Base-by-base conservation (phyloP, 345 rosid species). In the Ceriops zippeliana region DNA sequence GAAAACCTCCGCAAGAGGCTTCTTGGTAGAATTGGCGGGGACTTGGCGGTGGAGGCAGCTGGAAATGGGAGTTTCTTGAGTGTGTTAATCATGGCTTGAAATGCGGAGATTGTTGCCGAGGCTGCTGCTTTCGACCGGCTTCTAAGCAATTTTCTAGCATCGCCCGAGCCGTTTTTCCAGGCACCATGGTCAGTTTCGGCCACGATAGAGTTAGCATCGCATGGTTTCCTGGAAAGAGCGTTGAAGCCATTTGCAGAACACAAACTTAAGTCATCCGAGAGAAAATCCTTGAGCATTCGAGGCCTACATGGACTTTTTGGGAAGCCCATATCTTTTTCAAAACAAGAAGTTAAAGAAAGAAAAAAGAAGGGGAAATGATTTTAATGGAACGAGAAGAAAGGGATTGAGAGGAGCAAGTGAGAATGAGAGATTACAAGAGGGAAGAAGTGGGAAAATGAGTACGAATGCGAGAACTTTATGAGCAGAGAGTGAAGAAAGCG, bases 281-380 rank as follows among this genome's bases (percentile, higher is more conserved):
- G 95, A 61, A 89, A 89, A 66, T 90, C 98, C 80, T 90, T 93
- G 51, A 93, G 92, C 97, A 81, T 74, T 32, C 58, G 70, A 37
- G 80, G 86, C 24, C 80, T 81, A 6, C 28, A 27, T 7, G 78
- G 66, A 31, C 32, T 35, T 0, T 34, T 51, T 6, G 70, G 49
- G 26, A 61, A 79, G 49, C 66, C 67, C 80, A 76, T 34, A 34
- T 69, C 72, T 37, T 58, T 34, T 52, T 59, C 56, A n/a, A 19
- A 34, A 61, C 9, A 46, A 32, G 53, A 60, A 17, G 31, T n/a
- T 7, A 26, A 26, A 71, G 21, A 46, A 26, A 56, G 52, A 58
- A 38, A 54, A 69, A 13, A 42, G 1, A 28, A 42, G 53, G 27
- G 26, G 65, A 17, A 34, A 7, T 34, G 70, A 67, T 49, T 16